Evolutionary conservation across 805 yeast genomes (phyloP), one percentile per base, ranked within the genome.

Genomic region (Kregervanrija delftensis): DNA sequence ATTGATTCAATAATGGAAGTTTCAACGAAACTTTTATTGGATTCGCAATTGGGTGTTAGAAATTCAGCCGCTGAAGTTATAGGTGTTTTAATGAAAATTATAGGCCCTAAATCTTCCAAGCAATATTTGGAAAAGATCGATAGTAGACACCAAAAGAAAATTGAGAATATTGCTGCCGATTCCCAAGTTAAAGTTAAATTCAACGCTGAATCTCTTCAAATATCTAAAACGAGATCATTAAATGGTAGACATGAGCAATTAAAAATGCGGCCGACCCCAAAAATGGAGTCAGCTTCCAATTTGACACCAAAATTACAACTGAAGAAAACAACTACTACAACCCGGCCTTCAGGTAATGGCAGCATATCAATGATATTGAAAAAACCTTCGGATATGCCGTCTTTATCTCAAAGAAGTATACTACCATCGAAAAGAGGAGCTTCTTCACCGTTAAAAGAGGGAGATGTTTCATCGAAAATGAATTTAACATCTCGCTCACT

Each of bases 41-140:
- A 93, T 53, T 81, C 95, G 0, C 86, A 83, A 58, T 95, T 88
- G 40, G 86, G 91, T 1, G 83, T 86, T 2, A 77, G 99, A 58
- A 76, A 81, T 41, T 79, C 81, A 4, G 83, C 91, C 0, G 83
- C 88, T 38, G 86, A 83, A 55, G 71, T 81, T 52, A 73, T 89
- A 33, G 98, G 96, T 6, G 79, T 86, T 0, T 62, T 89, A 41
- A 82, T 86, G 83, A 87, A 85, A 61, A 74, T 88, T n/a, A 72
- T 81, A 11, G 96, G 96, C 0, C 83, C 78, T 55, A 68, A 89
- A 42, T 81, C 77, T 42, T 64, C 88, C 51, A 76, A 67, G 41
- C 68, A 73, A 3, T 73, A 73, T 39, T 59, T 87, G 44, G 89
- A 79, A 13, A 74, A 75, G n/a, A 68, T 91, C 39, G 97, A 91